Base-by-base conservation (phyloP, 2,329 filamentous ascomycete genomes). In the Cordyceps militaris region DNA sequence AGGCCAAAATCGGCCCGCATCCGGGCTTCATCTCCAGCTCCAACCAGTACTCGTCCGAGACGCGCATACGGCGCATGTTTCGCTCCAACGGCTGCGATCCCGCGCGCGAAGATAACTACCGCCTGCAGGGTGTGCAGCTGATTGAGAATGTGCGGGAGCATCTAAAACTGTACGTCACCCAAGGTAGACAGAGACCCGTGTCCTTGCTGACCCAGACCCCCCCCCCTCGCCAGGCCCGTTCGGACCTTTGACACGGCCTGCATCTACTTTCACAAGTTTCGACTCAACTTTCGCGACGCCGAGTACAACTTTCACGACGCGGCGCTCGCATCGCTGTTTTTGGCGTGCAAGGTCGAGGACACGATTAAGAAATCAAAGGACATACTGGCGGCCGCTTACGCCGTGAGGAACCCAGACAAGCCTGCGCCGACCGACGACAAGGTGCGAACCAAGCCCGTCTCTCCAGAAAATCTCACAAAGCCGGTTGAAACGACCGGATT, bases 281-380 rank as follows among this genome's bases (percentile, higher is more conserved):
- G 93, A 32, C 80, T 97, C 54, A 83, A 87, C 47, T 91, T 96
- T 67, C 82, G 86, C n/a, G 90, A 92, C 64, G 84, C 79, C 63
- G 91, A 96, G 66, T 96, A 96, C 72, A 89, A 88, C 70, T 91
- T 86, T 62, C 73, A 90, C 71, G 93, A 97, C 69, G 92, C 91
- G 1, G 91, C 93, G 0, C 83, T 94, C 7, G 91, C 94, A 1
- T 88, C 91, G 24, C 77, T 99, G 9, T 93, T 97, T 67, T 89
- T 92, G 3, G 92, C 92, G 2, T 97, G 93, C 78, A 99, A 99
- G 75, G 91, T 95, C 47, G 94, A 99, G 72, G 94, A 99, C 71
- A 99, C 94, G 0, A 82, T 97, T 63, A 99, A 99, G 75, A 97
- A 97, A 76, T 96, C 91, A 3, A 85, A 84, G 59, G 94, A 99